Conservation (phyloP, 257 asterid species). For the Verbena officinalis region DNA sequence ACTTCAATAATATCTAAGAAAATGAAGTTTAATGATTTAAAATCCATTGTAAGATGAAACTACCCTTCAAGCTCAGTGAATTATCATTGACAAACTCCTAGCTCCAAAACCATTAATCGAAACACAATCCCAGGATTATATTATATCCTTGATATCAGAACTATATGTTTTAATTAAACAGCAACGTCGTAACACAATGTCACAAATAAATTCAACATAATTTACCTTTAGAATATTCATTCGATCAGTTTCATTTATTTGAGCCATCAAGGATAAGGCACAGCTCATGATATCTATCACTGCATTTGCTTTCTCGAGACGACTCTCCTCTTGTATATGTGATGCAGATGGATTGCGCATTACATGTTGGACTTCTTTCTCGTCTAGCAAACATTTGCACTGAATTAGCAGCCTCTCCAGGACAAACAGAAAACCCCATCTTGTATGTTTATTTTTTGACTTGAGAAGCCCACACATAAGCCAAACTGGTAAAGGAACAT, state of each 20-base stretch:
- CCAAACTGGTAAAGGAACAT: conserved; percentile 91
- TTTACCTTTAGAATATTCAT: conserved; percentile 92
- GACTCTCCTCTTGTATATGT: conserved; percentile 52
- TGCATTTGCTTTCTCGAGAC: conserved; percentile 92
- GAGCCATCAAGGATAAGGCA: conserved; percentile 95
- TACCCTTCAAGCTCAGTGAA: no score
- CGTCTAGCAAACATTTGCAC: conserved; percentile 95
- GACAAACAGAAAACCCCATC: conserved; percentile 90
- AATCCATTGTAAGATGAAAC: no score
- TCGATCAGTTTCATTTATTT: conserved; percentile 90
- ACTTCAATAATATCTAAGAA: no score
- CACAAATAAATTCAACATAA: conserved; percentile 1
- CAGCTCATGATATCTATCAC: conserved; percentile 92
- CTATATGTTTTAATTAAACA: conserved; percentile 15
- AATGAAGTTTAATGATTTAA: no score
- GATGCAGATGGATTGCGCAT: conserved; percentile 56
- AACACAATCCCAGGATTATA: not conserved
- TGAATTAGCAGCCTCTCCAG: conserved; percentile 96
- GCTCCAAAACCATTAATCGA: no score
- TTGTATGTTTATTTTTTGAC: conserved; percentile 67
- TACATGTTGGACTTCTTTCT: conserved; percentile 79
- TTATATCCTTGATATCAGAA: conserved; percentile 12
- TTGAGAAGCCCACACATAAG: conserved; percentile 95
- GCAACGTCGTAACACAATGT: conserved; percentile 15
- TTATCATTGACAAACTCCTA: no score